These are phyloP conservation scores for Penicillium canescens DNA, from an alignment of 495 filamentous ascomycete genomes.

Conservation along the genomic window DNA sequence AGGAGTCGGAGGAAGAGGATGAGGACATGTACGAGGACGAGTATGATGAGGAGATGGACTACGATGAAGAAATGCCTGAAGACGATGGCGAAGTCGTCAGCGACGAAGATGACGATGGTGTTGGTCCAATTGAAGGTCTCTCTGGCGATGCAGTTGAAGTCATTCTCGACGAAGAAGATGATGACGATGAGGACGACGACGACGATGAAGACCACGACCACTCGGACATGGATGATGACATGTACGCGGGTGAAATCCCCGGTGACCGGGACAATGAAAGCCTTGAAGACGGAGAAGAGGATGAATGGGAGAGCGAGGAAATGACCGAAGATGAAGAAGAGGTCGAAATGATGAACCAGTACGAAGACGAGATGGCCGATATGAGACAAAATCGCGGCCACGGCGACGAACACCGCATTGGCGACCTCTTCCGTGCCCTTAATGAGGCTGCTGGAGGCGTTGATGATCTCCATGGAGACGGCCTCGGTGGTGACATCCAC, in stretches of 20 bases:
- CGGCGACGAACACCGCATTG: slow-evolving; percentile 55
- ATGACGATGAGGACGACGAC: slow-evolving; percentile 60
- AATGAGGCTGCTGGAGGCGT: slow-evolving; percentile 41
- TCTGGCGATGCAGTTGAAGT: slow-evolving; percentile 82
- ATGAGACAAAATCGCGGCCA: slow-evolving; percentile 63
- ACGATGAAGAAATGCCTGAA: slow-evolving; percentile 72
- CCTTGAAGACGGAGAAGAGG: slow-evolving; percentile 55
- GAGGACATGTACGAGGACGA: slow-evolving; percentile 86
- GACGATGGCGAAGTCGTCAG: slow-evolving; percentile 85
- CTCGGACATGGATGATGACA: slow-evolving; percentile 52
- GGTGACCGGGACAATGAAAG: slow-evolving; percentile 67
- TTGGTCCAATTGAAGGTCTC: slow-evolving; percentile 84
- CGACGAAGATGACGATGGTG: slow-evolving; percentile 85
- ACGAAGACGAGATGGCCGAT: slow-evolving; percentile 54
- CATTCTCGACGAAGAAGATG: slow-evolving; percentile 74
- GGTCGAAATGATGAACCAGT: slow-evolving; percentile 50
- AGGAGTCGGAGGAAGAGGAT: slow-evolving; percentile 68
- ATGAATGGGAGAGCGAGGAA: slow-evolving; percentile 62
- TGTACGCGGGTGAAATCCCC: slow-evolving; percentile 55
- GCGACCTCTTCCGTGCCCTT: slow-evolving; percentile 45
- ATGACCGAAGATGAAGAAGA: slow-evolving; percentile 57
- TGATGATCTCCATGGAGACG: slow-evolving; percentile 37
- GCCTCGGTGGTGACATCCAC: slow-evolving; percentile 40
- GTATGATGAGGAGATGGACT: slow-evolving; percentile 88
- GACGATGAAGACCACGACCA: slow-evolving; percentile 70